Evolutionary conservation across 1,284 basidiomycete species (phyloP).

Genomic region (Pulchroboletus neoregius): DNA sequence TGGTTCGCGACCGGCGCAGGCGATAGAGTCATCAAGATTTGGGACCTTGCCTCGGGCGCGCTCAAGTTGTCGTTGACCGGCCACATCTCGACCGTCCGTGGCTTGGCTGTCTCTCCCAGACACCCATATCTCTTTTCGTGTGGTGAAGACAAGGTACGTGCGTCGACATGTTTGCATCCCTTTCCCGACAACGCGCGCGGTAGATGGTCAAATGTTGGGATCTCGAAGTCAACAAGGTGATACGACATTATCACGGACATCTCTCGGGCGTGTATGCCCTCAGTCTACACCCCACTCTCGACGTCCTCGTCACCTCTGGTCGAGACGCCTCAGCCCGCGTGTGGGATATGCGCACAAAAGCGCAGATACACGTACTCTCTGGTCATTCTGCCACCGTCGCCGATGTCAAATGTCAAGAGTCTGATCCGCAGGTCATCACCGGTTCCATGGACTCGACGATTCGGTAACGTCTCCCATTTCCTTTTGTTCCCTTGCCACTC

Average conservation of each 20-base stretch:
- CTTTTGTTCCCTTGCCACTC: neutral
- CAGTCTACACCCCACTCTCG: constrained; percentile 90
- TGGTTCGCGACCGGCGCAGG: constrained; percentile 99
- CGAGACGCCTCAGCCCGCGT: constrained; percentile 95
- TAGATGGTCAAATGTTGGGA: constrained; percentile 99
- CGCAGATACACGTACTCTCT: constrained; percentile 88
- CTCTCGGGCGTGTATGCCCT: constrained; percentile 93
- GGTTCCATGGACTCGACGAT: constrained; percentile 98
- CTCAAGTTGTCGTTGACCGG: constrained; percentile 94
- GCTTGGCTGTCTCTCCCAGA: constrained; percentile 85
- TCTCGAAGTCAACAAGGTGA: constrained; percentile 97
- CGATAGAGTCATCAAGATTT: constrained; percentile 99
- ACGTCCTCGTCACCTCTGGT: constrained; percentile 91
- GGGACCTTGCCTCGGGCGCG: constrained; percentile 96
- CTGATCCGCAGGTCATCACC: constrained; percentile 96
- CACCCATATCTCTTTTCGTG: constrained; percentile 98
- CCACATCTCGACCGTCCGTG: constrained; percentile 95
- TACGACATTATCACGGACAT: constrained; percentile 97
- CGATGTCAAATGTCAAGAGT: constrained; percentile 91
- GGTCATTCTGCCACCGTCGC: constrained; percentile 95
- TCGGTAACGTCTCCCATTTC: constrained; percentile 47
- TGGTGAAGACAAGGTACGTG: constrained; percentile 89
- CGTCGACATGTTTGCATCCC: neutral
- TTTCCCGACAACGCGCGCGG: neutral
- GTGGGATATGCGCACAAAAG: constrained; percentile 99